Conservation (phyloP, 306 rosid species). For the Dryas alaskensis region DNA sequence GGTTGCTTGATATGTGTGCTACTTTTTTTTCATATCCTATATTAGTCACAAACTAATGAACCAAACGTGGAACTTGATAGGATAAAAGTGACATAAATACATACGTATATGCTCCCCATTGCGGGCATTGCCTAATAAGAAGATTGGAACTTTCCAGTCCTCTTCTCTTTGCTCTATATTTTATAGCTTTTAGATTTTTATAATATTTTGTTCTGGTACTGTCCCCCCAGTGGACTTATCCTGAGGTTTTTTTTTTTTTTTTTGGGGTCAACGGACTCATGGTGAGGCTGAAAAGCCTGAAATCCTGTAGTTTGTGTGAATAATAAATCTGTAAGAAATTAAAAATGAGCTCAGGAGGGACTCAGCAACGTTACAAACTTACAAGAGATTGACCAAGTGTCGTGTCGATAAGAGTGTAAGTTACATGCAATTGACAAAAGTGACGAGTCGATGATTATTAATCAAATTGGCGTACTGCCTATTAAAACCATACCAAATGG, state of each 20-base stretch:
- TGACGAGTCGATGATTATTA: slow-evolving; percentile 5
- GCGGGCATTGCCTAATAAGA: too few species aligned
- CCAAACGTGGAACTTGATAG: slow-evolving; percentile 1
- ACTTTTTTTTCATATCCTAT: neutral
- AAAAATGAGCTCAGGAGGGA: neutral
- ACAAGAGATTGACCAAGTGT: neutral
- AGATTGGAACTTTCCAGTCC: too few species aligned
- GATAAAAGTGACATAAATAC: neutral
- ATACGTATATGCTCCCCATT: too few species aligned
- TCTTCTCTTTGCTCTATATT: too few species aligned
- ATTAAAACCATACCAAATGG: neutral
- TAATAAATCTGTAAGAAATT: too few species aligned
- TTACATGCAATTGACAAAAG: neutral
- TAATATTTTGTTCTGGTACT: neutral
- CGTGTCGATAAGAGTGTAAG: neutral
- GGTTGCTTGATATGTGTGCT: neutral
- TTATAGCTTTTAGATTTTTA: neutral
- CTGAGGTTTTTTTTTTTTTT: too few species aligned
- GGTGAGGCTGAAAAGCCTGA: too few species aligned
- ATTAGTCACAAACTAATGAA: neutral
- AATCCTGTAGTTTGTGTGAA: too few species aligned
- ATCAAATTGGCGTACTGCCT: neutral
- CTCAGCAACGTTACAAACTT: neutral
- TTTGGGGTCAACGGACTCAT: too few species aligned
- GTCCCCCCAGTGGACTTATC: neutral